These are phyloP conservation scores for Boletus insuetus DNA, from an alignment of 768 basidiomycete species.

Conservation along the genomic window DNA sequence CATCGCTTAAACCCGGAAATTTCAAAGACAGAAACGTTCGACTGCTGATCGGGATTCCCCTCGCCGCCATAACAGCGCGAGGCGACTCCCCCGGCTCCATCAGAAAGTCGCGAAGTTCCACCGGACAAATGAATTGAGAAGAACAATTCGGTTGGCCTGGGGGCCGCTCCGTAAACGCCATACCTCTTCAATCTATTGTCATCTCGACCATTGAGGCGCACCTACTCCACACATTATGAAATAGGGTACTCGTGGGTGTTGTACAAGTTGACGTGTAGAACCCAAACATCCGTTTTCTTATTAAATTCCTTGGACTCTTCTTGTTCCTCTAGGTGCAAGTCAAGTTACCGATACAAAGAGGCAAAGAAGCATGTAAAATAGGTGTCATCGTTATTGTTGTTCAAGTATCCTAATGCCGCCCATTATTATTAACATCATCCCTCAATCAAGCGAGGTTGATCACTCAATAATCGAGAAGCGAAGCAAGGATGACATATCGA, in stretches of 20 bases:
- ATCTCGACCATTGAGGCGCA: slow-evolving; percentile 69
- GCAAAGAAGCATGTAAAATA: slow-evolving; percentile 52
- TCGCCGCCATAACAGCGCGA: slow-evolving; percentile 5
- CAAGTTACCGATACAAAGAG: background rate
- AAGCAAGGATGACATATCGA: background rate
- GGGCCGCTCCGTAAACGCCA: slow-evolving; percentile 28
- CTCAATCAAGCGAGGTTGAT: slow-evolving; percentile 96
- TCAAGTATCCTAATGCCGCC: slow-evolving; percentile 86
- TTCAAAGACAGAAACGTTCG: background rate
- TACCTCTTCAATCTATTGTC: no score
- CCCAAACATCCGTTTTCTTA: background rate
- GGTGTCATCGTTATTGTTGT: slow-evolving; percentile 94
- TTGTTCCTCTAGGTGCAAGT: background rate
- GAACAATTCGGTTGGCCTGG: slow-evolving; percentile 3
- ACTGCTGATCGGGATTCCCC: slow-evolving; percentile 4
- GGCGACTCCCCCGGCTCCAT: slow-evolving; percentile 8
- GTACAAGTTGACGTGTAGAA: slow-evolving; percentile 15
- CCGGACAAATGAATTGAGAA: slow-evolving; percentile 2
- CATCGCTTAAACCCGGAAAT: background rate
- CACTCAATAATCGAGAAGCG: slow-evolving; percentile 72
- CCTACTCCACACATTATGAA: slow-evolving; percentile 88
- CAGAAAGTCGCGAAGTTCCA: slow-evolving; percentile 16
- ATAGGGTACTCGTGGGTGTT: slow-evolving; percentile 48
- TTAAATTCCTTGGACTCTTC: background rate
- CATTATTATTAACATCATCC: slow-evolving; percentile 70